Evolutionary conservation across 345 rosid genomes (phyloP), one percentile per base, ranked within the genome.

Genomic region (Carallia pectinifolia): DNA sequence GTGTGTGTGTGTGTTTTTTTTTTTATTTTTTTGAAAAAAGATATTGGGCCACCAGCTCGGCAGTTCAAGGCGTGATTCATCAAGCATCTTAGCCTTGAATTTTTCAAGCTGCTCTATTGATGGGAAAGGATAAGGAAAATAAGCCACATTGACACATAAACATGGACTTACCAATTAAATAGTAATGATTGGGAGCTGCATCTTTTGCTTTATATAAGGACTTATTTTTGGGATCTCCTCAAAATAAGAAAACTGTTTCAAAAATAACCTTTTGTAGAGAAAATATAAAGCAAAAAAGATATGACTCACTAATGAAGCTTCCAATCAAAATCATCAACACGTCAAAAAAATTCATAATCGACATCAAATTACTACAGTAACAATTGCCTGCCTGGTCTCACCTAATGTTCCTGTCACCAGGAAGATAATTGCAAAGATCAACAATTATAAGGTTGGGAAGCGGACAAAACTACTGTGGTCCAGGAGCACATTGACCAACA

Each of bases 351-450:
- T 7, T 8, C 30, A 34, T 39, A 47, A 65, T 37, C 27, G 37
- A 29, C 23, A 70, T 68, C 73, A 72, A 69, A 76, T 80, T 74
- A 66, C 63, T 64, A 72, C 83, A 72, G 71, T 70, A 56, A 52
- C 61, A 66, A 17, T 66, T 76, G 67, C 81, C 69, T 61, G 68
- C 39, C 71, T 17, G 62, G 40, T 63, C 62, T 67, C 52, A 48
- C 67, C 79, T 37, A 63, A 48, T 65, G 85, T 61, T 69, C 13
- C 68, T 52, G 36, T 48, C 56, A 64, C 31, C 6, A 7, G 69
- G 85, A 71, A 30, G 6, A 56, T 33, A 47, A 19, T 29, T 27
- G 27, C 61, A 23, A 23, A 23, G 23, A 23, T 23, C 23, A 23
- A 23, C 23, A 68, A 55, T 38, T 38, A 62, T 66, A 8, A 52